Evolutionary conservation across 345 rosid species (phyloP).

Genomic region (Lepidium didymum): DNA sequence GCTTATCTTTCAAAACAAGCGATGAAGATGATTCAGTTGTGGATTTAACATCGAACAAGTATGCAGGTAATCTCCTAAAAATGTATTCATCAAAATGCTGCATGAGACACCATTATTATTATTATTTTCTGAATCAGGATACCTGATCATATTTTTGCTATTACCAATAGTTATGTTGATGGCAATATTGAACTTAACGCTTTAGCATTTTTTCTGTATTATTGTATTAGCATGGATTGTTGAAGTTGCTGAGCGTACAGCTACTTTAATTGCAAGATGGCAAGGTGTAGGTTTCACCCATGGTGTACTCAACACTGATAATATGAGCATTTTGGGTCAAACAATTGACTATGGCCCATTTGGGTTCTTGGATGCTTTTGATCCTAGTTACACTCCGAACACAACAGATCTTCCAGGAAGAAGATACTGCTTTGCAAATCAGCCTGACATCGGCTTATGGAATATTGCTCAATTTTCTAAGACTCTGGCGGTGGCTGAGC

Average conservation of each 20-base stretch:
- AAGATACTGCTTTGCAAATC: slow-evolving; percentile 94
- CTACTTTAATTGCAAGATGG: slow-evolving; percentile 81
- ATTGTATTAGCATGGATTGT: slow-evolving; percentile 76
- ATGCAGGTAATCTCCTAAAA: slow-evolving; percentile 59
- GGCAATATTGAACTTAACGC: slow-evolving; percentile 7
- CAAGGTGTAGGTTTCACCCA: slow-evolving; percentile 99
- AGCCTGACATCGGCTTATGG: slow-evolving; percentile 94
- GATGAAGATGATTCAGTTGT: slow-evolving; percentile 70
- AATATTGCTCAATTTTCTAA: slow-evolving; percentile 81
- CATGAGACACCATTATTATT: not conserved
- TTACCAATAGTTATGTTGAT: not conserved
- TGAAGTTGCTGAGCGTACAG: slow-evolving; percentile 88
- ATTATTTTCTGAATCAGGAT: not conserved
- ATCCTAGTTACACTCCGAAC: slow-evolving; percentile 93
- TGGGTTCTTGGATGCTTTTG: slow-evolving; percentile 97
- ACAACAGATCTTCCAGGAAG: slow-evolving; percentile 98
- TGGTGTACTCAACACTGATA: slow-evolving; percentile 96
- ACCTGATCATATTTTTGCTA: not conserved
- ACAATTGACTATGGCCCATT: slow-evolving; percentile 98
- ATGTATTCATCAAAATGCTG: not conserved
- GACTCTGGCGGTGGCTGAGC: slow-evolving; percentile 56
- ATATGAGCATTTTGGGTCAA: slow-evolving; percentile 94
- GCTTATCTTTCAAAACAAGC: slow-evolving; percentile 82
- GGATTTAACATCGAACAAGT: slow-evolving; percentile 90
- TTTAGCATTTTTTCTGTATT: not conserved